phyloP scores from a whole-genome alignment of 2,329 filamentous ascomycete genomes.

The Elsinoe arachidis region DNA sequence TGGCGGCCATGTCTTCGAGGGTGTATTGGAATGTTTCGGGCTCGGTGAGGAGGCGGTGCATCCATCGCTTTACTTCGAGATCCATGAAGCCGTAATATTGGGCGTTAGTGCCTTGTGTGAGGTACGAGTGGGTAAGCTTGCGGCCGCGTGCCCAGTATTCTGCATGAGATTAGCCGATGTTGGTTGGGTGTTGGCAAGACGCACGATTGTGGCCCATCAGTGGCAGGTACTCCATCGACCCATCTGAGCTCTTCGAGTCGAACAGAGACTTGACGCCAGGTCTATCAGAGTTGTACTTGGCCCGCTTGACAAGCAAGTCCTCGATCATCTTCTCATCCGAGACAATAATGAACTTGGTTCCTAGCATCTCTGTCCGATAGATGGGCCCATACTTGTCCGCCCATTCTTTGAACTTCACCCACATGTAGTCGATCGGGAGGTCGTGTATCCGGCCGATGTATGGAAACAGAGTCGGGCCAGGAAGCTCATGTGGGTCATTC shows the following conservation, averaged over 20 bases:
- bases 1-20: slow-evolving; percentile 49
- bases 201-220: slow-evolving; percentile 49
- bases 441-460: slow-evolving; percentile 37
- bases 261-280: slow-evolving; percentile 43
- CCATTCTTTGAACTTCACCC: slow-evolving; percentile 44
- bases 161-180: slow-evolving; percentile 19
- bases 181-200: slow-evolving; percentile 20
- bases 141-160: slow-evolving; percentile 50
- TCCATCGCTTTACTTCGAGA: slow-evolving; percentile 47
- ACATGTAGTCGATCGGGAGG: slow-evolving; percentile 42
- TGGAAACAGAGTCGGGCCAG: slow-evolving; percentile 33
- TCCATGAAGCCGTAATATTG: slow-evolving; percentile 43
- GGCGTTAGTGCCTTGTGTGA: slow-evolving; percentile 39
- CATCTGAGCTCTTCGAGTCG: slow-evolving; percentile 46
- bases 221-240: slow-evolving; percentile 49
- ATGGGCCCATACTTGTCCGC: slow-evolving; percentile 27
- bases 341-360: slow-evolving; percentile 40
- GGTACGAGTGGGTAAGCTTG: slow-evolving; percentile 44
- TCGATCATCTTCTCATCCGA: slow-evolving; percentile 46
- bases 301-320: slow-evolving; percentile 45
- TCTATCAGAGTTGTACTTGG: slow-evolving; percentile 45
- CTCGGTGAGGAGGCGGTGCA: slow-evolving; percentile 40
- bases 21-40: slow-evolving; percentile 44
- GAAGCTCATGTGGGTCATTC: slow-evolving; percentile 28
- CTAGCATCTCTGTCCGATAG: slow-evolving; percentile 30